Conservation (phyloP, 306 rosid species). For the Cercis canadensis region DNA sequence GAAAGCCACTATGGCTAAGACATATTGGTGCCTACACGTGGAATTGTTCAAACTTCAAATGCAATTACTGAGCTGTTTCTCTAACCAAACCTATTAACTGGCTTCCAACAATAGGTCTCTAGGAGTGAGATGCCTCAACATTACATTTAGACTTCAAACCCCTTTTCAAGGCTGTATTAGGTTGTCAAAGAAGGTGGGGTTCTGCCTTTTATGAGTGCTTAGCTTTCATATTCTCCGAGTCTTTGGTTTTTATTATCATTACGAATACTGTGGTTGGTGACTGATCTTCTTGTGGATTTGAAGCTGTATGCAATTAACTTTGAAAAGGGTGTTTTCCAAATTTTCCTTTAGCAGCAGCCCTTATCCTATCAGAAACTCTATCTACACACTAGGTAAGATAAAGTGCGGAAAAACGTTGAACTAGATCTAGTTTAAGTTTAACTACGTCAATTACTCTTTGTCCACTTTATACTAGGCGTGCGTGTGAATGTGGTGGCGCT, state of each 20-base stretch:
- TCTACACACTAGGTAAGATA: too few species aligned
- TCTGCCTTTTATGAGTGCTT: slow-evolving; percentile 43
- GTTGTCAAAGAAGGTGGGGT: slow-evolving; percentile 45
- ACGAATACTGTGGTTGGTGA: slow-evolving; percentile 27
- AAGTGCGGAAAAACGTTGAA: too few species aligned
- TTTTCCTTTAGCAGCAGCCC: background rate
- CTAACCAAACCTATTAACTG: slow-evolving; percentile 2
- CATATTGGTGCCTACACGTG: slow-evolving; percentile 38
- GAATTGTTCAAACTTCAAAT: slow-evolving; percentile 27
- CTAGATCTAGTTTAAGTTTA: too few species aligned
- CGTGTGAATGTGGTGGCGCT: too few species aligned
- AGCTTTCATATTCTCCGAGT: slow-evolving; percentile 8
- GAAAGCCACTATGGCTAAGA: slow-evolving; percentile 29
- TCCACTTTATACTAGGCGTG: too few species aligned
- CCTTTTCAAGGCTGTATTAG: background rate
- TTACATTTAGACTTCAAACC: background rate
- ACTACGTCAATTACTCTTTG: too few species aligned
- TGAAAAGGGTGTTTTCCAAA: slow-evolving; percentile 24
- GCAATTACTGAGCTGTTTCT: slow-evolving; percentile 7
- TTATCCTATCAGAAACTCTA: background rate
- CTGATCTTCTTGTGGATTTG: slow-evolving; percentile 16
- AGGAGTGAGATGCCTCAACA: slow-evolving; percentile 11
- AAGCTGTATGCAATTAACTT: slow-evolving; percentile 44
- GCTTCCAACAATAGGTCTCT: background rate
- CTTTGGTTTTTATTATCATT: slow-evolving; percentile 11